A percentile compares a stretch with the other conserved stretches of the same genome.
Conservation (phyloP, 129 eudicot species). For the Flaveria ramosissima region DNA sequence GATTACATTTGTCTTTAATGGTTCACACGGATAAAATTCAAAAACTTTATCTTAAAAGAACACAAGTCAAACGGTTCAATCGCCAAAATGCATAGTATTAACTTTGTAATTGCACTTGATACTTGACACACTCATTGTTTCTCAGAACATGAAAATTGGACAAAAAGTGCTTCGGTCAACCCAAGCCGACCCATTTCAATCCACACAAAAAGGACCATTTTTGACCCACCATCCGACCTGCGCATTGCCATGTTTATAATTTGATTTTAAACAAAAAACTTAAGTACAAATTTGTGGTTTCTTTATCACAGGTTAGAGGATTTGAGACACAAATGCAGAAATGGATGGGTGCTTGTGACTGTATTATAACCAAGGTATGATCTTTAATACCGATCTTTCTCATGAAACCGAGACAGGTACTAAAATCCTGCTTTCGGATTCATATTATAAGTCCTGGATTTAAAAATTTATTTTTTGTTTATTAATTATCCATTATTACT, state of each 20-base stretch:
- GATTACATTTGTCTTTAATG: neutral
- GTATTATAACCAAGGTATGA: constrained; percentile 83
- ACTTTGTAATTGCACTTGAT: neutral
- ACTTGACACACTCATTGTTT: neutral
- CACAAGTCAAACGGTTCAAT: too few relatives aligned
- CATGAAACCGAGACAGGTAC: neutral
- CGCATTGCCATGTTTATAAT: neutral
- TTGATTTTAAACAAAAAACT: neutral
- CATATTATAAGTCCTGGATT: constrained; percentile 1
- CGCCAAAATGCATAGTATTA: neutral
- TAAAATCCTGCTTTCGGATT: neutral
- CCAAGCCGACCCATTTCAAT: neutral
- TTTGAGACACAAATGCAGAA: constrained; percentile 88
- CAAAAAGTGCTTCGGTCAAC: neutral
- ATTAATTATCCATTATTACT: neutral
- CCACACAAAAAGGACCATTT: neutral
- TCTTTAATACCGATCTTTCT: neutral
- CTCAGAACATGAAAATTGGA: neutral
- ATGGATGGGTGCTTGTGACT: constrained; percentile 98
- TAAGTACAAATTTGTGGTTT: constrained; percentile 6
- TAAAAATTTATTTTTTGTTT: neutral
- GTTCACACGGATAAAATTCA: neutral
- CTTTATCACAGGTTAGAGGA: constrained; percentile 59
- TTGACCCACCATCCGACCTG: neutral
- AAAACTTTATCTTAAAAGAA: neutral